Evolutionary conservation across 2,329 filamentous ascomycete genomes (phyloP).

Genomic region (Rasamsonia emersonii): DNA sequence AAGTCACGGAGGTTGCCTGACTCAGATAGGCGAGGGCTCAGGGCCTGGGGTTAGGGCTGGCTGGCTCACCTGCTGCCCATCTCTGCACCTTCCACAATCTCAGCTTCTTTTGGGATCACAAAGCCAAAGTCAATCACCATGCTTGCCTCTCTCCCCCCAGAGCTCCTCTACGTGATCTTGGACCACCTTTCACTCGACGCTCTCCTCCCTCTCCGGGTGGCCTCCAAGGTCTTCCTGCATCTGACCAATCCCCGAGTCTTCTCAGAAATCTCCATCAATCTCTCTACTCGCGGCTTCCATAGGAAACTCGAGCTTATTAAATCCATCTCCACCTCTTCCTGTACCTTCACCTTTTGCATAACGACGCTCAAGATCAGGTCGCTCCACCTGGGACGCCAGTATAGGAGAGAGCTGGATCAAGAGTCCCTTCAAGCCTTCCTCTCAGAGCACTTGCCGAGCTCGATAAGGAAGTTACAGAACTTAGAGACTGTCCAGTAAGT

Average conservation of each 20-base stretch:
- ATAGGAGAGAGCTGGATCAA: not conserved
- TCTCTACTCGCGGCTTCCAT: not conserved
- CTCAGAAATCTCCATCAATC: not conserved
- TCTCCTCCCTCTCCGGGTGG: not conserved
- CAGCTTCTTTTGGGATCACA: too few species aligned
- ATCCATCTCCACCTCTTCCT: not conserved
- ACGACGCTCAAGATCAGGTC: not conserved
- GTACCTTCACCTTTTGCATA: not conserved
- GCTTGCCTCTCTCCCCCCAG: not conserved
- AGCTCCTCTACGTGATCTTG: not conserved
- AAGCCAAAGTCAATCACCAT: too few species aligned
- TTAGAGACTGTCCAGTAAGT: conserved; percentile 1
- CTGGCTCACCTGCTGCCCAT: too few species aligned
- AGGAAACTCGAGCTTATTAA: not conserved
- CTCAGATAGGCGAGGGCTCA: too few species aligned
- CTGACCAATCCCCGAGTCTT: not conserved
- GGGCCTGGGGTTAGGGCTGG: too few species aligned
- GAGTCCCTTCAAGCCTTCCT: not conserved
- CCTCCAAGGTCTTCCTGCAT: not conserved
- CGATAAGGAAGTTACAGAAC: not conserved
- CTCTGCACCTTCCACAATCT: too few species aligned
- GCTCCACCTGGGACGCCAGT: not conserved
- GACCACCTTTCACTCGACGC: not conserved
- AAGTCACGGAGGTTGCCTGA: too few species aligned
- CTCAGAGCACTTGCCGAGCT: not conserved